Evolutionary conservation across 441 rosid genomes (phyloP), one percentile per base, ranked within the genome.

Genomic region (Brassica hybrid): DNA sequence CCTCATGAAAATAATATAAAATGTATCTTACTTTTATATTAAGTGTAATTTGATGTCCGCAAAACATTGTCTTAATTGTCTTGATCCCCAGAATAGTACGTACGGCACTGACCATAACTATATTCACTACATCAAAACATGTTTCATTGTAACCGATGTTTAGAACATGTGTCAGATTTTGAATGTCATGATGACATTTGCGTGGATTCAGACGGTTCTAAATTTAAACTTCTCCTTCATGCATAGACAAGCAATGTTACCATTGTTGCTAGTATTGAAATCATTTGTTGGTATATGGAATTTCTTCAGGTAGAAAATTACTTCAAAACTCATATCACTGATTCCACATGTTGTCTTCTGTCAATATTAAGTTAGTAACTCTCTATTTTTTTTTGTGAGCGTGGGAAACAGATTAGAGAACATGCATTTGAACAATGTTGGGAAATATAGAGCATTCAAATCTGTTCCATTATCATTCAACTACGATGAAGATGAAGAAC

Each of bases 211-310:
- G 72, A 85, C 86, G 0, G 89, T 88, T 67, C 19, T 88, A 71
- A 76, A 83, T 65, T 79, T 81, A 16, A 10, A 77, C 18, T 63
- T 80, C n/a, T 7, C 79, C 5, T 80, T 79, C 82, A 58, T 88
- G 65, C 89, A 83, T n/a, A 71, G 76, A 36, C 67, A 69, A 19
- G 77, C 82, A 52, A 54, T 83, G 78, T 69, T 30, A 64, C 81
- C 5, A 19, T 84, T 18, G 72, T 86, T 16, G 86, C 92, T 17
- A 71, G 88, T 77, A 77, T 88, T 21, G 94, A 87, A 85, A 86
- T 88, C 45, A 69, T 90, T 64, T 82, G 85, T n/a, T 13, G 90
- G 91, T 34, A 82, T 87, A 1, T 88, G 91, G 88, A 90, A 81
- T 73, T 84, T 87, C 76, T 88, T 87, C 85, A 80, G 94, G 90